These are phyloP conservation scores for Tuber melanosporum DNA, from an alignment of 495 filamentous ascomycete genomes.

Conservation along the genomic window DNA sequence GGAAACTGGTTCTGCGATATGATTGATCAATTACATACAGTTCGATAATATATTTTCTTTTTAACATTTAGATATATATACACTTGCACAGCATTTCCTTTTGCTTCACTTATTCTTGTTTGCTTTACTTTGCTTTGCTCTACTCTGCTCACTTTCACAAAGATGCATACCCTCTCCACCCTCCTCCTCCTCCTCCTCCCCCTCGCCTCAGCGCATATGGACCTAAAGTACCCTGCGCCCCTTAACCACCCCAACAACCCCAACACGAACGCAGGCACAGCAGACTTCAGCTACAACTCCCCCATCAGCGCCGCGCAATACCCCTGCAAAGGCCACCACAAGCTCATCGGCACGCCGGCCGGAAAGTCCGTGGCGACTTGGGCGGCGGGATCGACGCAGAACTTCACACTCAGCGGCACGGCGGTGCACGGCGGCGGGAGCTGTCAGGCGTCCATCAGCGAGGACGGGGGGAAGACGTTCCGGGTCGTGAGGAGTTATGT, in stretches of 20 bases:
- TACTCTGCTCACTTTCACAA: conserved; percentile 6
- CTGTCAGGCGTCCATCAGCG: conserved; percentile 59
- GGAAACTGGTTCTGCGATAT: not conserved
- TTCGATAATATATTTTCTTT: not conserved
- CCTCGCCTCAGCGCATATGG: conserved; percentile 53
- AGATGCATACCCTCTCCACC: conserved; percentile 36
- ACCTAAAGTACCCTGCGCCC: conserved; percentile 53
- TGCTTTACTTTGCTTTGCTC: not conserved
- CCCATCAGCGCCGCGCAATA: conserved; percentile 51
- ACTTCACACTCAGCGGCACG: conserved; percentile 53
- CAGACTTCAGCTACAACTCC: conserved; percentile 54
- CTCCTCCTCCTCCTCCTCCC: conserved; percentile 43
- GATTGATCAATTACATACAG: not conserved
- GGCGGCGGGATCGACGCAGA: conserved; percentile 52
- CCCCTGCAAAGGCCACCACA: conserved; percentile 64
- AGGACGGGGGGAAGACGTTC: conserved; percentile 57
- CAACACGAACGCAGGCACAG: conserved; percentile 45
- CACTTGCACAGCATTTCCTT: not conserved
- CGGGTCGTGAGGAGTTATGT: conserved; percentile 61
- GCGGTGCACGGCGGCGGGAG: conserved; percentile 59
- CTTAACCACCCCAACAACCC: conserved; percentile 53
- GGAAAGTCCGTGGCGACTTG: conserved; percentile 50
- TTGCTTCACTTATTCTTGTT: not conserved
- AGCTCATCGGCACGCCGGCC: conserved; percentile 48
- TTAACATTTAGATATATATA: not conserved